Percentiles rank a stretch among this genome's conserved stretches.
phyloP scores from a whole-genome alignment of 108 stramenopile species.

The Nitzschia sp. region DNA sequence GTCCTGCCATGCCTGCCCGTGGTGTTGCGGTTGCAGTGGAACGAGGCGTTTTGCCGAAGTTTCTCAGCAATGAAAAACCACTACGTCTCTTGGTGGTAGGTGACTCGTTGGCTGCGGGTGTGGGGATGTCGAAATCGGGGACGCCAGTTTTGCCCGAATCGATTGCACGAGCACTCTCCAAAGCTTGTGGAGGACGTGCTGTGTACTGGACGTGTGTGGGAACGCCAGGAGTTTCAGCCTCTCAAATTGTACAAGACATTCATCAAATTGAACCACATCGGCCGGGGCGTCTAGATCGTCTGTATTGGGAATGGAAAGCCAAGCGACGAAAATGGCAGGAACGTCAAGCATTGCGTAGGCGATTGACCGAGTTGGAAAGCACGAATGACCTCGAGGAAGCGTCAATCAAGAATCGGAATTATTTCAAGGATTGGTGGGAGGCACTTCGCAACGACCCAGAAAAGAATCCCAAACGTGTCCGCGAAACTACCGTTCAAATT shows the following conservation, averaged over 20 bases:
- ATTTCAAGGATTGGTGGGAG: constrained; percentile 28
- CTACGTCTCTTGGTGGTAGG: constrained; percentile 64
- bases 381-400: background rate
- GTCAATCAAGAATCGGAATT: background rate
- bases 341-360: constrained; percentile 16
- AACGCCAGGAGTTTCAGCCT: constrained; percentile 42
- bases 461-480: background rate
- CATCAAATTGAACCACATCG: constrained; percentile 24
- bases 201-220: constrained; percentile 70
- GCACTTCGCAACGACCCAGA: background rate
- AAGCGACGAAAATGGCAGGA: constrained; percentile 26
- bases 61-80: constrained; percentile 28
- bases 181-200: constrained; percentile 43
- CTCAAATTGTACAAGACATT: constrained; percentile 40
- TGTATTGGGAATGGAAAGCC: constrained; percentile 32
- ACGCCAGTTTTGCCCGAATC: constrained; percentile 61
- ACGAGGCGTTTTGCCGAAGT: constrained; percentile 1
- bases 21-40: constrained; percentile 45
- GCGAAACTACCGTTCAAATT: background rate
- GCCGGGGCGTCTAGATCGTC: constrained; percentile 24
- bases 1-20: constrained; percentile 38
- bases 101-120: constrained; percentile 71
- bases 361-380: constrained; percentile 10
- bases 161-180: constrained; percentile 57
- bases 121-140: constrained; percentile 52